These are phyloP conservation scores for Aspergillus tanneri DNA, from an alignment of 2,329 filamentous ascomycete genomes.

Conservation along the genomic window DNA sequence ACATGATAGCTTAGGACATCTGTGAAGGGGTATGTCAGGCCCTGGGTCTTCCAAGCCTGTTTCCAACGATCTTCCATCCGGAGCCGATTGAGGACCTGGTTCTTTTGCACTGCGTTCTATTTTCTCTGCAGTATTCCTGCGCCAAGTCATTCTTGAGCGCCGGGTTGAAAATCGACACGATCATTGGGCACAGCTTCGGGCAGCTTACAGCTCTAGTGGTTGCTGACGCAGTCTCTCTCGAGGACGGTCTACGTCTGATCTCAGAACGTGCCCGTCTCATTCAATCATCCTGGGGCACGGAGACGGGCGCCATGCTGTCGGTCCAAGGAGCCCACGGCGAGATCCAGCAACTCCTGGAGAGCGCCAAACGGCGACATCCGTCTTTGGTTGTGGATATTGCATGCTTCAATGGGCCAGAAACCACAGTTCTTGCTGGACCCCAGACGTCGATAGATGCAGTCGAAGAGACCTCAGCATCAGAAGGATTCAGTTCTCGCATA, in stretches of 20 bases:
- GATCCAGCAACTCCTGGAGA: not conserved
- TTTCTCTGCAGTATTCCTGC: conserved; percentile 40
- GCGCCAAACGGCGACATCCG: not conserved
- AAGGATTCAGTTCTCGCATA: not conserved
- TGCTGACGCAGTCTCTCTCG: conserved; percentile 29
- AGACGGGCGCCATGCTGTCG: conserved; percentile 36
- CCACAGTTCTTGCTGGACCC: conserved; percentile 29
- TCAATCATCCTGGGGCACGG: conserved; percentile 30
- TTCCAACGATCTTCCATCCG: conserved; percentile 30
- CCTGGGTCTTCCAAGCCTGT: conserved; percentile 35
- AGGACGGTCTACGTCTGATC: conserved; percentile 32
- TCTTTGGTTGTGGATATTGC: not conserved
- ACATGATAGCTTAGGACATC: too few relatives aligned
- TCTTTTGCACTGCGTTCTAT: conserved; percentile 37
- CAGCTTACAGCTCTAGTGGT: conserved; percentile 39
- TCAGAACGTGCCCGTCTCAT: conserved; percentile 33
- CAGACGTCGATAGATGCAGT: conserved; percentile 17
- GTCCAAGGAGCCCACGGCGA: conserved; percentile 29
- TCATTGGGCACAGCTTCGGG: conserved; percentile 44
- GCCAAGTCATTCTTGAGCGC: conserved; percentile 41
- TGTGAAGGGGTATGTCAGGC: too few relatives aligned
- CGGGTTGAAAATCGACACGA: conserved; percentile 31
- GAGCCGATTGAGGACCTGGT: conserved; percentile 21
- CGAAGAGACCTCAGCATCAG: not conserved
- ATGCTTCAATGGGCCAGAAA: conserved; percentile 10